Evolutionary conservation across 805 yeast species (phyloP).

Genomic region (Metschnikowia matae): DNA sequence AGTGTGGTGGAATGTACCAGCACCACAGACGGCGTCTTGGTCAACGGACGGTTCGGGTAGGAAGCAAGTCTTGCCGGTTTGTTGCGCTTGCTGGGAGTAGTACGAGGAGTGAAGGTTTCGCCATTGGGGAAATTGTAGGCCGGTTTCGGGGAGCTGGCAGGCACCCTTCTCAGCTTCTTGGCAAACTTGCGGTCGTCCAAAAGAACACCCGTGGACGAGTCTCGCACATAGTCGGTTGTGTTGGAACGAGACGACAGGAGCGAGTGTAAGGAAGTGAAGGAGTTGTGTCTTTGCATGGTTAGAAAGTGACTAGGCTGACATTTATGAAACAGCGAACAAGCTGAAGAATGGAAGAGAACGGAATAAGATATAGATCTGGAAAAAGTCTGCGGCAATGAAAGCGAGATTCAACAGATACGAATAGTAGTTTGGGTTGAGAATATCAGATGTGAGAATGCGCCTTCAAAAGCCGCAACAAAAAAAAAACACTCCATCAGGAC

Average conservation of each 20-base stretch:
- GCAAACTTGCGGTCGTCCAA: conserved; percentile 33
- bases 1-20: conserved; percentile 8
- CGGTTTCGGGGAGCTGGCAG: conserved; percentile 13
- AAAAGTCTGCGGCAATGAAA: neutral
- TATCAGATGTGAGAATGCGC: neutral
- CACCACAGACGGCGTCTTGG: conserved; percentile 14
- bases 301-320: neutral
- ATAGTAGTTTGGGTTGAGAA: neutral
- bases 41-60: conserved; percentile 4
- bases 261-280: conserved; percentile 9
- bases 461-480: neutral
- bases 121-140: conserved; percentile 50
- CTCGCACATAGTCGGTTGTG: conserved; percentile 5
- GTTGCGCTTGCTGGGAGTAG: conserved; percentile 35
- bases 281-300: conserved; percentile 12
- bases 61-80: conserved; percentile 31
- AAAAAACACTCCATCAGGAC: neutral
- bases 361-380: neutral
- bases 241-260: conserved; percentile 5
- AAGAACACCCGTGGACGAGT: conserved; percentile 37
- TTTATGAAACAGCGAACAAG: neutral
- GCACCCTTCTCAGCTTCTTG: conserved; percentile 31
- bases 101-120: conserved; percentile 48
- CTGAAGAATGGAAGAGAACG: neutral
- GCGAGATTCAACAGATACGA: neutral